Conservation (phyloP, 2,329 filamentous ascomycete genomes). For the Aspergillus viridinutans region DNA sequence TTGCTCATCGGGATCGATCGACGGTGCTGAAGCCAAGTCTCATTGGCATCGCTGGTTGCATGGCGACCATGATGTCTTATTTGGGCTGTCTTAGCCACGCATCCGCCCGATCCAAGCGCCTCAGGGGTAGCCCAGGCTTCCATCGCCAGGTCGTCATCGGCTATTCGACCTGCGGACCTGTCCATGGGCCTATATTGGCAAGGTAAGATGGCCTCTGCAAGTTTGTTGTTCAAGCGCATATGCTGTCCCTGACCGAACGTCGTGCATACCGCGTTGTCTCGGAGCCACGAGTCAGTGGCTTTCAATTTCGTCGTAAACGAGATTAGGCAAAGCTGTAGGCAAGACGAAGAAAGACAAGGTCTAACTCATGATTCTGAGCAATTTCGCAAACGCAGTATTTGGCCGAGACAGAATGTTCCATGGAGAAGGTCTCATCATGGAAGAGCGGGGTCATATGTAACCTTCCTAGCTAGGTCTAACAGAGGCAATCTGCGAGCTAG, state of each 20-base stretch:
- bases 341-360: conserved; percentile 5
- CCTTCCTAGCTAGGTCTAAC: too few relatives aligned
- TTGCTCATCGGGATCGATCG: conserved; percentile 36
- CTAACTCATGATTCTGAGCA: not conserved
- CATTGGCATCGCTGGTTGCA: conserved; percentile 33
- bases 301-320: conserved; percentile 43
- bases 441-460: not conserved
- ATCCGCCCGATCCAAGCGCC: conserved; percentile 27
- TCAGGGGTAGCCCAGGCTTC: conserved; percentile 27
- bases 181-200: conserved; percentile 32
- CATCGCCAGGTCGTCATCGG: conserved; percentile 34
- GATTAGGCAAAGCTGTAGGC: conserved; percentile 11
- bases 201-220: conserved; percentile 17
- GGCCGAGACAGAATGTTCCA: not conserved
- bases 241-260: conserved; percentile 17
- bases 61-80: conserved; percentile 39
- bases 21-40: conserved; percentile 33
- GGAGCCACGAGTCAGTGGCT: conserved; percentile 38
- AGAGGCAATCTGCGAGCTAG: too few relatives aligned
- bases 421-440: not conserved
- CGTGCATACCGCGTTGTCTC: conserved; percentile 38
- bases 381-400: not conserved
- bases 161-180: conserved; percentile 25
- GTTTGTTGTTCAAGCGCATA: not conserved
- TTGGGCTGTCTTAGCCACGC: conserved; percentile 28